Conservation (phyloP, 306 rosid species). For the Boehmeria nivea region DNA sequence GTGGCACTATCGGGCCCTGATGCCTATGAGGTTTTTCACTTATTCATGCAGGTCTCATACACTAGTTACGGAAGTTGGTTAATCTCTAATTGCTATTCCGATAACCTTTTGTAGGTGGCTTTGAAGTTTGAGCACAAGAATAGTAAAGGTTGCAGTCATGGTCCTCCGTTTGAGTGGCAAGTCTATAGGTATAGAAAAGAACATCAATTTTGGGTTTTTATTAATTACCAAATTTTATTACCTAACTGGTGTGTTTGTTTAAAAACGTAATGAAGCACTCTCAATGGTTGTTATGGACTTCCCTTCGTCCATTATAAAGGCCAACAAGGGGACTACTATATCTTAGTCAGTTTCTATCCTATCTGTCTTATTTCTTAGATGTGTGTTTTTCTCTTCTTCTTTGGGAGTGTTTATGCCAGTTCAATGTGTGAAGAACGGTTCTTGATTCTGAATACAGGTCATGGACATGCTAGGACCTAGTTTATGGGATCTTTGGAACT, state of each 20-base stretch:
- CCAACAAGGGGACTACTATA: constrained; percentile 35
- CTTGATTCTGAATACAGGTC: constrained; percentile 23
- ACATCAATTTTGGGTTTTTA: no score
- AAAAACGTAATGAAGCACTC: constrained; percentile 17
- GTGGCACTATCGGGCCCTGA: constrained; percentile 23
- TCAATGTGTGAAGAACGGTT: not conserved
- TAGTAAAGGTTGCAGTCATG: constrained; percentile 33
- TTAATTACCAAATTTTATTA: constrained; percentile 6
- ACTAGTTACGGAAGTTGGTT: constrained; percentile 5
- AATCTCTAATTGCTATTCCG: not conserved
- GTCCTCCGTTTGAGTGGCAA: constrained; percentile 41
- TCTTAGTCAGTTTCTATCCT: constrained; percentile 29
- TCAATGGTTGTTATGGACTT: constrained; percentile 36
- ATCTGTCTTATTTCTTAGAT: not conserved
- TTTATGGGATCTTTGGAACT: constrained; percentile 40
- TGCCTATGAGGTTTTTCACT: constrained; percentile 26
- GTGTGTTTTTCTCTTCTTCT: not conserved
- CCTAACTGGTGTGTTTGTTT: constrained; percentile 18
- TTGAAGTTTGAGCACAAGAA: constrained; percentile 33
- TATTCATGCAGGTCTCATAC: not conserved
- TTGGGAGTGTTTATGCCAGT: not conserved
- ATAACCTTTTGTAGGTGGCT: constrained; percentile 28
- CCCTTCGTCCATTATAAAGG: constrained; percentile 38
- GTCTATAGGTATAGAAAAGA: constrained; percentile 27
- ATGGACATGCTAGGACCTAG: constrained; percentile 38